Evolutionary conservation across 352 stramenopile genomes (phyloP).

Genomic region (Globisporangium lucens): DNA sequence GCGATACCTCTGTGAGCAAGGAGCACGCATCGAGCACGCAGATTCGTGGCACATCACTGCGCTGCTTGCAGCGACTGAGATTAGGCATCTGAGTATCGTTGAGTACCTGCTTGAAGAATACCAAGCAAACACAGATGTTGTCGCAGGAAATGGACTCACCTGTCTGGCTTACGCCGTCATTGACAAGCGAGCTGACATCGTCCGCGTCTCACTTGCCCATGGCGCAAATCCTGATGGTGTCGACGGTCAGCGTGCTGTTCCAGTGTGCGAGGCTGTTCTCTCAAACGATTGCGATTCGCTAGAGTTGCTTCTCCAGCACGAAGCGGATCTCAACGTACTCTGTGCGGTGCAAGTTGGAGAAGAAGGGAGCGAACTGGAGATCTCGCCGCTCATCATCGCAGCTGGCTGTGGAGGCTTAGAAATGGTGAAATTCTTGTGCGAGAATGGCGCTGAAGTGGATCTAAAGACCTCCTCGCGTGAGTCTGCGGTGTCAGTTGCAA

Average conservation of each 20-base stretch:
- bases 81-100: neutral
- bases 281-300: neutral
- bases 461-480: neutral
- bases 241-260: neutral
- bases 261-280: neutral
- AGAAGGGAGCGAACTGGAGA: neutral
- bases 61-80: neutral
- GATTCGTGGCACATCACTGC: neutral
- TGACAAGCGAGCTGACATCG: neutral
- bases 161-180: neutral
- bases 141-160: neutral
- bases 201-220: neutral
- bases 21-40: neutral
- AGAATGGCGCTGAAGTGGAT: conserved; percentile 3
- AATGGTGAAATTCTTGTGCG: neutral
- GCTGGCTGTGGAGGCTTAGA: neutral
- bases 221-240: neutral
- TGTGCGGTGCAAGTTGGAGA: neutral
- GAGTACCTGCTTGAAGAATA: conserved; percentile 1
- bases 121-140: neutral
- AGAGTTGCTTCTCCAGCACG: neutral
- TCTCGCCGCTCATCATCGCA: conserved; percentile 3
- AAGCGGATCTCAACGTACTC: neutral
- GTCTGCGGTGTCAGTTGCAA: neutral
- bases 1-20: neutral